Conservation (phyloP, 306 rosid species). For the Castanea crenata region DNA sequence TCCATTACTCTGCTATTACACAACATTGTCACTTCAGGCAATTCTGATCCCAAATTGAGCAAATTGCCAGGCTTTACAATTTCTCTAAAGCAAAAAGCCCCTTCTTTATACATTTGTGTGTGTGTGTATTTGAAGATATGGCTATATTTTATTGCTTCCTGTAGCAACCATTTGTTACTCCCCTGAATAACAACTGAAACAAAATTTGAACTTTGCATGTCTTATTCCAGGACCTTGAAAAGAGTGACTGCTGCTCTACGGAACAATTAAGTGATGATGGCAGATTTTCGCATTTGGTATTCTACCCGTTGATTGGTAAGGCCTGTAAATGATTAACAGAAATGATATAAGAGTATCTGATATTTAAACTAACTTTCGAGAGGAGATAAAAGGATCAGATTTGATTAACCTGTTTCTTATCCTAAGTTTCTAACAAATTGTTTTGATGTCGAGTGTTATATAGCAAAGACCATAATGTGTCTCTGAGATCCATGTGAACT, state of each 20-base stretch:
- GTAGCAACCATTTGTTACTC: neutral
- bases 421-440: constrained; percentile 27
- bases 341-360: neutral
- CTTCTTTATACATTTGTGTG: constrained; percentile 53
- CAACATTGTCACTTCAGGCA: constrained; percentile 78
- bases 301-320: constrained; percentile 96
- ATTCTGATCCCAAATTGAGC: constrained; percentile 54
- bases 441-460: constrained; percentile 63
- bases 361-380: neutral
- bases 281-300: constrained; percentile 88
- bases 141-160: neutral
- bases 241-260: constrained; percentile 79
- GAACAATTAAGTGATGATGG: constrained; percentile 64
- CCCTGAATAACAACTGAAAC: neutral
- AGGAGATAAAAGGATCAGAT: neutral
- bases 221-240: constrained; percentile 70
- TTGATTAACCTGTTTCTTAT: neutral
- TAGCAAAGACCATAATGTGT: constrained; percentile 73
- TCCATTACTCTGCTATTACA: constrained; percentile 58
- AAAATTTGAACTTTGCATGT: constrained; percentile 8
- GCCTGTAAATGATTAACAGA: neutral
- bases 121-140: too few relatives aligned
- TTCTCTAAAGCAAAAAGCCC: constrained; percentile 62
- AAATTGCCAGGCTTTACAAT: constrained; percentile 45
- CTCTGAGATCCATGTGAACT: constrained; percentile 93